Conservation (phyloP, 2,329 filamentous ascomycete species). For the Aspergillus sp. region DNA sequence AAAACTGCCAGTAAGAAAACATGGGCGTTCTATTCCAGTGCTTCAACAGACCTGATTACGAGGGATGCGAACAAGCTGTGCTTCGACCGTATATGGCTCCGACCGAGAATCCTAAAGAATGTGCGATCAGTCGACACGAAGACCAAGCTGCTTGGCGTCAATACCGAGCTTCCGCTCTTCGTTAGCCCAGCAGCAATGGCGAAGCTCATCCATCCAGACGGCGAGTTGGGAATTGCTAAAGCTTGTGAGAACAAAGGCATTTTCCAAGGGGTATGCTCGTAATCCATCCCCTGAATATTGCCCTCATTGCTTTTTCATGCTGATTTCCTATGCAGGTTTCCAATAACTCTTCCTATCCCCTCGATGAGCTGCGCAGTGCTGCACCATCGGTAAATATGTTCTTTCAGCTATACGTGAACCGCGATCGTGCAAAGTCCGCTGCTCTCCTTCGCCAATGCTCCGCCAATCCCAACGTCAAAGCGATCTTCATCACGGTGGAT, state of each 20-base stretch:
- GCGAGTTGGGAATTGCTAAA: slow-evolving; percentile 60
- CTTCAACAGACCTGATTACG: slow-evolving; percentile 64
- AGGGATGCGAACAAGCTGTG: slow-evolving; percentile 56
- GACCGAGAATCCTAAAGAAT: slow-evolving; percentile 59
- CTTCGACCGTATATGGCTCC: slow-evolving; percentile 59
- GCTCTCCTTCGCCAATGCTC: slow-evolving; percentile 48
- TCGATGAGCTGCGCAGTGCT: slow-evolving; percentile 55
- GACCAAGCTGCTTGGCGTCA: slow-evolving; percentile 57
- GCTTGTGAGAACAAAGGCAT: slow-evolving; percentile 55
- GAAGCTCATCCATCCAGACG: slow-evolving; percentile 62
- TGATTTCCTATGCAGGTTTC: slow-evolving; percentile 46
- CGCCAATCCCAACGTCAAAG: slow-evolving; percentile 45
- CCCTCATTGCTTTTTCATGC: not conserved
- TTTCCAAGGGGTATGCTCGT: slow-evolving; percentile 52
- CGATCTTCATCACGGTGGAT: slow-evolving; percentile 58
- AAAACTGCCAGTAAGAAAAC: slow-evolving; percentile 61
- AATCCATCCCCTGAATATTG: not conserved
- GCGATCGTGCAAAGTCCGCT: slow-evolving; percentile 51
- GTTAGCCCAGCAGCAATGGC: slow-evolving; percentile 66
- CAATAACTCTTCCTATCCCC: slow-evolving; percentile 61
- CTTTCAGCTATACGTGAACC: slow-evolving; percentile 59
- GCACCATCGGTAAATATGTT: slow-evolving; percentile 49
- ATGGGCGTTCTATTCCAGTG: slow-evolving; percentile 69
- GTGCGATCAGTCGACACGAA: slow-evolving; percentile 56
- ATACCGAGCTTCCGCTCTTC: slow-evolving; percentile 60